A percentile compares a stretch with the other conserved stretches of the same genome.
Evolutionary conservation across 305 asterid species (phyloP).

Genomic region (Rubia occidens): DNA sequence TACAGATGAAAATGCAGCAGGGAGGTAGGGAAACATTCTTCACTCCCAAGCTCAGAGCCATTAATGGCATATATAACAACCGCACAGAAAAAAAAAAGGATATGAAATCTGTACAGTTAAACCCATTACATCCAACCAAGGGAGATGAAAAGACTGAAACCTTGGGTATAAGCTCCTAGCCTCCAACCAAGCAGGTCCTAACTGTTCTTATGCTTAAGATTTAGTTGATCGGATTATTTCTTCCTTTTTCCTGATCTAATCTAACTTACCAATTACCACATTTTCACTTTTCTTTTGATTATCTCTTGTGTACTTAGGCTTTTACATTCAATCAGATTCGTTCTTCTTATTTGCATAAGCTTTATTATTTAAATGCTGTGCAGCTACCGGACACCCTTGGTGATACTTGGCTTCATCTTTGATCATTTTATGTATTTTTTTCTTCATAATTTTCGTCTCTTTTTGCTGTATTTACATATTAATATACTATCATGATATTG

Average conservation of each 20-base stretch:
- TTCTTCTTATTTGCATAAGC: conserved; percentile 1
- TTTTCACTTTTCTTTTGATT: not conserved
- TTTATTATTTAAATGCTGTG: not conserved
- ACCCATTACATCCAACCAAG: not conserved
- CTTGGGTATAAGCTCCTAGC: not conserved
- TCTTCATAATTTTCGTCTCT: not conserved
- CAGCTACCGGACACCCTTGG: not conserved
- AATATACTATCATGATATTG: not conserved
- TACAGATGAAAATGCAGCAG: not conserved
- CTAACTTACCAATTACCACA: not conserved
- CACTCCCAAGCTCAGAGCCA: not conserved
- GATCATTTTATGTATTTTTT: not conserved
- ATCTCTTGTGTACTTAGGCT: conserved; percentile 1
- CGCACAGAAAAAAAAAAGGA: not conserved
- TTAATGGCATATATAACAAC: not conserved
- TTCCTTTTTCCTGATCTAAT: not conserved
- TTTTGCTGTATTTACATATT: not conserved
- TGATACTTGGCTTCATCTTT: not conserved
- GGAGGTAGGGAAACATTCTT: not conserved
- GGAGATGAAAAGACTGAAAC: not conserved
- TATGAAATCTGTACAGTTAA: not conserved
- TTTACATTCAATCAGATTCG: not conserved
- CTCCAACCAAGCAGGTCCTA: not conserved
- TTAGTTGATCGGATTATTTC: not conserved
- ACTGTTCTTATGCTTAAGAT: not conserved